Evolutionary conservation across 2,329 filamentous ascomycete genomes (phyloP), one percentile per base, ranked within the genome.

Genomic region (Epichloe sibirici): DNA sequence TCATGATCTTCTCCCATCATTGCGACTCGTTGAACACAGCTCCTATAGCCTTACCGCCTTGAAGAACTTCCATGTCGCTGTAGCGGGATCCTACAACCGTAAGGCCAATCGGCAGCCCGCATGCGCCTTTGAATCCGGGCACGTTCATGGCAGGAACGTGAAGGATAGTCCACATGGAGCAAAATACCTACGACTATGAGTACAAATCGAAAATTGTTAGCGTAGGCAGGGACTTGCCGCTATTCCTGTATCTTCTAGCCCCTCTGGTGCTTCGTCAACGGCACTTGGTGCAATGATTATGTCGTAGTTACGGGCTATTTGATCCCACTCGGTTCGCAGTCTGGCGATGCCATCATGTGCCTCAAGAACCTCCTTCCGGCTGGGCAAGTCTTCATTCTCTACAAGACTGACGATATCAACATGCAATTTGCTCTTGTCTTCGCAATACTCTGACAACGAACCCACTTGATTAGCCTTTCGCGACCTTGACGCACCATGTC

Each of bases 131-230:
- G 57, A 86, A 85, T 0, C 81, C 82, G 0, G 81, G 81, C 0
- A 86, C 63, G 54, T 85, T 85, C n/a, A 85, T 64, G 0, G 81
- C 78, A 0, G 82, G 82, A 1, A 72, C 76, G 55, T 86, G 82
- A 13, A 85, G 64, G 11, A 68, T 69, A 68, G 57, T 58, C 57
- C 57, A 58, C 57, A 56, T 56, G 45, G 37, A 12, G 39, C 56
- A 57, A 35, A 58, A 58, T 6, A 51, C 38, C 57, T 58, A 40
- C 2, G 6, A 28, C 23, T 38, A n/a, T 54, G 12, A 54, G 46
- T 39, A 11, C 5, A 21, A 3, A 25, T n/a, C 31, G 2, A 9
- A 17, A 8, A 44, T 28, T 35, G 1, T 31, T 11, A 3, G 3
- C 4, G 17, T 8, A 42, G 3, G 38, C 76, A 53, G 79, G 78